Percentiles rank a stretch among this genome's conserved stretches.
These are phyloP conservation scores for Mycocentrospora acerina DNA, from an alignment of 2,329 filamentous ascomycete genomes.

Conservation along the genomic window DNA sequence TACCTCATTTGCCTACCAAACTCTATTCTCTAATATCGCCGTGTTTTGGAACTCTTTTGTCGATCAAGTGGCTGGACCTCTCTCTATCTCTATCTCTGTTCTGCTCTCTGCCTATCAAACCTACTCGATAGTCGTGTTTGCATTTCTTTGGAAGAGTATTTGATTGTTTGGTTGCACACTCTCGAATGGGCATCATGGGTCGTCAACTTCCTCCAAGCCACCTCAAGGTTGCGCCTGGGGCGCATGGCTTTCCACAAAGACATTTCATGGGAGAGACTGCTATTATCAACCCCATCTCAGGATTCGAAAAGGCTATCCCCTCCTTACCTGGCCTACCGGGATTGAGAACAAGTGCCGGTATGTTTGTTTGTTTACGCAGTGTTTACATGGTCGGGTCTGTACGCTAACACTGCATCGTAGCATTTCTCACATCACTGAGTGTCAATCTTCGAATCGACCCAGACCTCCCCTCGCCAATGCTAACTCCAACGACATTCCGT, in stretches of 20 bases:
- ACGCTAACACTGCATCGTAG: conserved; percentile 48
- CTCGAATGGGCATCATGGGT: conserved; percentile 27
- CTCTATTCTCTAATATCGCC: conserved; percentile 14
- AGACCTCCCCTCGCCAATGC: conserved; percentile 61
- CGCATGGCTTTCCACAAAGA: conserved; percentile 32
- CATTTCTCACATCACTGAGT: conserved; percentile 79
- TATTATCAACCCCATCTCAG: conserved; percentile 36
- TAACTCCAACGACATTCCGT: conserved; percentile 62
- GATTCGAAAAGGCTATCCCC: conserved; percentile 40
- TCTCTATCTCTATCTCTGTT: too few relatives aligned
- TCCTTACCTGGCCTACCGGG: conserved; percentile 40
- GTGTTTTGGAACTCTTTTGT: conserved; percentile 11
- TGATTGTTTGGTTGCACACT: too few relatives aligned
- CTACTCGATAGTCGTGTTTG: too few relatives aligned
- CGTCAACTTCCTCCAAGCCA: conserved; percentile 38
- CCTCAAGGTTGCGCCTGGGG: conserved; percentile 34
- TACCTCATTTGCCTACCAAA: conserved; percentile 1
- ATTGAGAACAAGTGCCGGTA: conserved; percentile 43
- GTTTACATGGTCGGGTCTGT: too few relatives aligned
- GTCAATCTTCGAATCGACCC: conserved; percentile 72
- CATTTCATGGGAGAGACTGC: conserved; percentile 31
- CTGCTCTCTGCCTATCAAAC: too few relatives aligned
- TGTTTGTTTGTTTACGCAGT: conserved; percentile 22
- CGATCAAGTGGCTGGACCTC: conserved; percentile 15
- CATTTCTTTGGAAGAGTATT: too few relatives aligned